Evolutionary conservation across 805 yeast species (phyloP).

Genomic region (Blastobotrys parvus): DNA sequence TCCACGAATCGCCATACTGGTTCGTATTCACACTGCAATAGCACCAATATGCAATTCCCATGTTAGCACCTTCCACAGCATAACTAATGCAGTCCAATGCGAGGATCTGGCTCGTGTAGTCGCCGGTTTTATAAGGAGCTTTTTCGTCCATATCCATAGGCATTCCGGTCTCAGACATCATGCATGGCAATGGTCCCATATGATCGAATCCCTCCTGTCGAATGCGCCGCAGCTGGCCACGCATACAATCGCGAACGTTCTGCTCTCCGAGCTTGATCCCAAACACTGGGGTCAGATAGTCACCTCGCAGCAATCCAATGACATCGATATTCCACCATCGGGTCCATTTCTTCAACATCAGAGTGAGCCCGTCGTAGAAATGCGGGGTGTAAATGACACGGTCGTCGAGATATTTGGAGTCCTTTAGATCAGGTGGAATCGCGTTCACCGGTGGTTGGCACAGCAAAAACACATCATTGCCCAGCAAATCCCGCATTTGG

Average conservation of each 20-base stretch:
- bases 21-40: conserved; percentile 69
- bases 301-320: conserved; percentile 73
- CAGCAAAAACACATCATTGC: conserved; percentile 43
- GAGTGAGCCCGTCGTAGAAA: conserved; percentile 89
- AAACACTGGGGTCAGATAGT: conserved; percentile 67
- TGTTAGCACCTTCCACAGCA: conserved; percentile 67
- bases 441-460: conserved; percentile 79
- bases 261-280: conserved; percentile 65
- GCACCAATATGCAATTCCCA: conserved; percentile 81
- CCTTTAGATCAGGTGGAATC: conserved; percentile 59
- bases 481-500: conserved; percentile 34
- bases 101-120: conserved; percentile 62
- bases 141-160: conserved; percentile 92
- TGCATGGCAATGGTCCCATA: conserved; percentile 64
- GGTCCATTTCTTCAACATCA: conserved; percentile 90
- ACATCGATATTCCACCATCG: conserved; percentile 77
- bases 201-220: conserved; percentile 51
- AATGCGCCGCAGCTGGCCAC: conserved; percentile 60
- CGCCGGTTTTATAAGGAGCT: conserved; percentile 56
- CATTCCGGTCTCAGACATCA: conserved; percentile 94
- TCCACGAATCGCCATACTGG: conserved; percentile 87
- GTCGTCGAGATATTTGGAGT: conserved; percentile 39
- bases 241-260: conserved; percentile 61
- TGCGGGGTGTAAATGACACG: conserved; percentile 77
- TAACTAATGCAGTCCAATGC: conserved; percentile 77